These are phyloP conservation scores for Fistulifera pelliculosa DNA, from an alignment of 108 stramenopile species.

Conservation along the genomic window DNA sequence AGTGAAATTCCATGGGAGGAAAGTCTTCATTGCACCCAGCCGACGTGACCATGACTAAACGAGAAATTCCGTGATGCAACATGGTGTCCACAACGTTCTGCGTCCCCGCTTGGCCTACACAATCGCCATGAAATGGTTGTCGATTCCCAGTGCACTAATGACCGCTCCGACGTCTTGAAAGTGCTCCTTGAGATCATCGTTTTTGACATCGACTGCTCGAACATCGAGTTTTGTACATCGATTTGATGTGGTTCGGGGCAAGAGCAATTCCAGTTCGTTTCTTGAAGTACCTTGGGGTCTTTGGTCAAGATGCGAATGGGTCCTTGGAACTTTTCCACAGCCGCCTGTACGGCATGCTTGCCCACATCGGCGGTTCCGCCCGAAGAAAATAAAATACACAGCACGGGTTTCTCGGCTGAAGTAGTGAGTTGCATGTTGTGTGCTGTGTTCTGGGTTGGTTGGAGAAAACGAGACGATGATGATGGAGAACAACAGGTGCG, in stretches of 20 bases:
- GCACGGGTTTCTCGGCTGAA: too few species aligned
- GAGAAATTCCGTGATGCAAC: conserved; percentile 22
- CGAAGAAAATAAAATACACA: too few species aligned
- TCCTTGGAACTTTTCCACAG: conserved; percentile 27
- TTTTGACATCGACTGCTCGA: neutral
- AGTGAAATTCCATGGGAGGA: conserved; percentile 34
- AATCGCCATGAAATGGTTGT: conserved; percentile 30
- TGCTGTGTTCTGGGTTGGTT: too few species aligned
- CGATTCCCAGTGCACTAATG: conserved; percentile 65
- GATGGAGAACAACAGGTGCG: too few species aligned
- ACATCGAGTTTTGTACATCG: conserved; percentile 8
- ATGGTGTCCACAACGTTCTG: conserved; percentile 49
- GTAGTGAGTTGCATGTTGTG: too few species aligned
- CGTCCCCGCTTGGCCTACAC: conserved; percentile 39
- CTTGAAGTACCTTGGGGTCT: conserved; percentile 35
- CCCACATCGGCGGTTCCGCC: conserved; percentile 30
- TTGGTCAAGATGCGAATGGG: conserved; percentile 48
- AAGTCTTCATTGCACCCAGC: conserved; percentile 44
- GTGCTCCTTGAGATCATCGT: conserved; percentile 11
- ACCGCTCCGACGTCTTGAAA: conserved; percentile 47
- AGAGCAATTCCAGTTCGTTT: conserved; percentile 59
- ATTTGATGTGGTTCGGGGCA: conserved; percentile 31
- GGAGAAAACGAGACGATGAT: too few species aligned
- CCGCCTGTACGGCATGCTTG: conserved; percentile 54
- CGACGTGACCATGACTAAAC: conserved; percentile 45